phyloP scores from a whole-genome alignment of 805 yeast genomes.

The Candida tammaniensis region DNA sequence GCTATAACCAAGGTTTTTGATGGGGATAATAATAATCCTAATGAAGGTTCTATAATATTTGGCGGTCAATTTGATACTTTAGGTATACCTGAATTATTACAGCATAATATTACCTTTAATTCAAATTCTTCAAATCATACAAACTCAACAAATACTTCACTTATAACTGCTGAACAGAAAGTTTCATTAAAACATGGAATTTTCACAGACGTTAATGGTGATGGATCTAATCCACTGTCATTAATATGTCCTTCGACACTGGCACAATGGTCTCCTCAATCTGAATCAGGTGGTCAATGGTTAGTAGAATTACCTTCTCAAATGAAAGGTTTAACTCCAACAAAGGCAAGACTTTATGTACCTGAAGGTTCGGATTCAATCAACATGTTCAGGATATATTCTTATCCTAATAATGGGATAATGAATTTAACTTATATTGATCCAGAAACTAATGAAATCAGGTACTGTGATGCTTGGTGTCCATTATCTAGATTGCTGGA shows the following conservation, averaged over 20 bases:
- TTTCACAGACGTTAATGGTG: conserved; percentile 47
- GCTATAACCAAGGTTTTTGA: conserved; percentile 52
- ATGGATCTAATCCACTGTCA: conserved; percentile 22
- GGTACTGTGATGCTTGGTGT: conserved; percentile 85
- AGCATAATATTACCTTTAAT: conserved; percentile 30
- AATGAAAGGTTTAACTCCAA: conserved; percentile 52
- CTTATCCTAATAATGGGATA: conserved; percentile 80
- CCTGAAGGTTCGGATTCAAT: conserved; percentile 52
- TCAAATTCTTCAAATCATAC: conserved; percentile 20
- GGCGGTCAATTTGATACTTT: conserved; percentile 74
- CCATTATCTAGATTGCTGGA: conserved; percentile 53
- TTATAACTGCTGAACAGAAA: conserved; percentile 54
- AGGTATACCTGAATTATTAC: conserved; percentile 47
- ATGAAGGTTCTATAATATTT: conserved; percentile 57
- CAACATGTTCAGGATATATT: conserved; percentile 65
- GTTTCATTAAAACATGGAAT: conserved; percentile 57
- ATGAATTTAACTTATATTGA: conserved; percentile 89
- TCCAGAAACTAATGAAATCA: conserved; percentile 56
- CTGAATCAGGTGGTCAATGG: conserved; percentile 61
- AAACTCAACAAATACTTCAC: conserved; percentile 37
- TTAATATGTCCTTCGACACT: conserved; percentile 57
- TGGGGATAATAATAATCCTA: conserved; percentile 23
- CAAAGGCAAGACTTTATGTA: conserved; percentile 71
- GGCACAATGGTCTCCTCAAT: conserved; percentile 52
- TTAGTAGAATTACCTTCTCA: conserved; percentile 54